Evolutionary conservation across 106 monocot genomes (phyloP), one percentile per base, ranked within the genome.

Genomic region (Dioscorea dumetorum): DNA sequence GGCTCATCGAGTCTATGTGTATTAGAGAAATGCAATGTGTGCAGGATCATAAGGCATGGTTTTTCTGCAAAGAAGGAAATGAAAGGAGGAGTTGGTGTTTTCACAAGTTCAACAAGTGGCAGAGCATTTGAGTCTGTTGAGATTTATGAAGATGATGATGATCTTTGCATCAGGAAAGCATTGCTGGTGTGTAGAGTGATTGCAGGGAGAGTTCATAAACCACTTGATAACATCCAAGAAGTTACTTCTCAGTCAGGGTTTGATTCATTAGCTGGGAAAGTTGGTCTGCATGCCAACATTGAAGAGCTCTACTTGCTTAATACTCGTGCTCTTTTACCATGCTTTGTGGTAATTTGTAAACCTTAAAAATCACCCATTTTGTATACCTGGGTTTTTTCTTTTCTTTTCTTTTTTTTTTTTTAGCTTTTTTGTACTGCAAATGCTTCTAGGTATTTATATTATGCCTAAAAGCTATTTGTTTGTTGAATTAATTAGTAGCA

Each of bases 121-220:
- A 84, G 86, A 60, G 97, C 97, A 21, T 82, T 81, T 12, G 92
- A 92, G 57, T 72, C 87, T 4, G 75, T 90, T 48, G 89, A 89
- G 28, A 33, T 72, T 0, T 64, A 77, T 13, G 78, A 78, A 21
- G 78, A 82, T 10, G 77, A 80, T 10, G 77, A 73, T 57, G 65
- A 41, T 3, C 0, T 54, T 10, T 69, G 72, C 0, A 56, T 80
- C 4, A 84, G 70, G 28, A 97, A 89, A 73, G 87, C 91, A 0
- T 52, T 97, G 82, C 49, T 97, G 57, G 91, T 92, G 15, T 91
- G 97, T 32, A 70, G 91, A 65, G 97, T 91, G 51, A 89, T 97
- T 20, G 91, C 97, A 0, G 91, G 97, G 17, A 81, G 97, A 33
- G 97, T 92, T 57, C 97, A 97, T 72, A 79, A 75, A 70, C 97